Percentiles rank a stretch among this genome's conserved stretches.
Conservation (phyloP, 2,329 filamentous ascomycete species). For the Dissoconium aciculare region DNA sequence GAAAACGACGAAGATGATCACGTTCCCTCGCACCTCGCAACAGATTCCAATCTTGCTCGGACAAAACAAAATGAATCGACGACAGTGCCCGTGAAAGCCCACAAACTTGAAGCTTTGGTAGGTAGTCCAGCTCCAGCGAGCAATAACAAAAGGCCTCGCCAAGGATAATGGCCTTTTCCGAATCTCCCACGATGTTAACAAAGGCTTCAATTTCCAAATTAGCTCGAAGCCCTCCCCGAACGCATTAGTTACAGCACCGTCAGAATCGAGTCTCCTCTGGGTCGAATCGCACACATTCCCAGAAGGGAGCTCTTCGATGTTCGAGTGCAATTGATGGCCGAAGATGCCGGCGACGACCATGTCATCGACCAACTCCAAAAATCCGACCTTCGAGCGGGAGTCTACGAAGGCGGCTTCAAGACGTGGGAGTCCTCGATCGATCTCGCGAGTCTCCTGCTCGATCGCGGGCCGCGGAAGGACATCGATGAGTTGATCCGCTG, state of each 20-base stretch:
- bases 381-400: constrained; percentile 63
- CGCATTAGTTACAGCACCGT: constrained; percentile 57
- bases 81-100: constrained; percentile 17
- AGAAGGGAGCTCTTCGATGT: constrained; percentile 72
- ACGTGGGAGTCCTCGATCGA: constrained; percentile 80
- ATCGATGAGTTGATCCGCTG: constrained; percentile 35
- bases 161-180: neutral
- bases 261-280: constrained; percentile 44
- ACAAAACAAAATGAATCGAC: constrained; percentile 2
- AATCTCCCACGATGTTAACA: neutral
- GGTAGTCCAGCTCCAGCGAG: too few relatives aligned
- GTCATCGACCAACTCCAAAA: constrained; percentile 38
- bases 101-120: constrained; percentile 34
- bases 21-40: constrained; percentile 5
- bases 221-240: constrained; percentile 50
- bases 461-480: constrained; percentile 34
- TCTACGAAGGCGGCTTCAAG: constrained; percentile 81
- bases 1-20: constrained; percentile 39
- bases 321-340: constrained; percentile 64
- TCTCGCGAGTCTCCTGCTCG: constrained; percentile 49
- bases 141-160: too few relatives aligned
- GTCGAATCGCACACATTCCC: constrained; percentile 42
- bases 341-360: constrained; percentile 28
- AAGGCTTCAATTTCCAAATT: constrained; percentile 6
- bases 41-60: neutral